Percentiles rank a stretch among this genome's conserved stretches.
Evolutionary conservation across 495 filamentous ascomycete genomes (phyloP).

Genomic region (Penicillium bovifimosum): DNA sequence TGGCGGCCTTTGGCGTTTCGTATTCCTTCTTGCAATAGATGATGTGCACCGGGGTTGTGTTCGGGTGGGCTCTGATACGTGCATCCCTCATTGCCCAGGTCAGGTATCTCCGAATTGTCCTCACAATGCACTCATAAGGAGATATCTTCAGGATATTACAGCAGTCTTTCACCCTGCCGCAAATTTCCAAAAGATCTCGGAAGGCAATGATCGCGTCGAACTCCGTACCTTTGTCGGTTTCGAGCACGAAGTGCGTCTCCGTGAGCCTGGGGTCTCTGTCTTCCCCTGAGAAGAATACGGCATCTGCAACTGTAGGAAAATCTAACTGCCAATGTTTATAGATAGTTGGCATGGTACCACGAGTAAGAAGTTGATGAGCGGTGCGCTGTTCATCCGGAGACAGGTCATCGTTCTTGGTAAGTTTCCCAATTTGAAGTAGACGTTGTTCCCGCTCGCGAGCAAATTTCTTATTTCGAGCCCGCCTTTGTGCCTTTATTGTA

Average conservation of each 20-base stretch:
- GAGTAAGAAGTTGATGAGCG: constrained; percentile 52
- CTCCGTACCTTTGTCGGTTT: constrained; percentile 28
- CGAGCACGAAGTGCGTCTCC: constrained; percentile 44
- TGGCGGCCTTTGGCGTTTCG: constrained; percentile 26
- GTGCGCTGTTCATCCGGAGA: constrained; percentile 44
- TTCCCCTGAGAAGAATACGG: constrained; percentile 42
- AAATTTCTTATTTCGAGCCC: constrained; percentile 15
- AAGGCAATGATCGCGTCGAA: constrained; percentile 40
- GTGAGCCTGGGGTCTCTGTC: constrained; percentile 1
- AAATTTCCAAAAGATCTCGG: constrained; percentile 30
- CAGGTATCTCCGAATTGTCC: constrained; percentile 33
- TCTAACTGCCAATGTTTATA: constrained; percentile 53
- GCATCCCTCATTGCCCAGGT: constrained; percentile 42
- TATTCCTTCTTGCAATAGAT: constrained; percentile 26
- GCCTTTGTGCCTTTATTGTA: too few relatives aligned
- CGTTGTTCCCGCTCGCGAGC: constrained; percentile 27
- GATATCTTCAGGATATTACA: constrained; percentile 19
- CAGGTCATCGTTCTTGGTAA: constrained; percentile 32
- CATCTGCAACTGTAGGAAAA: constrained; percentile 54
- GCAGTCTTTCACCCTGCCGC: constrained; percentile 36
- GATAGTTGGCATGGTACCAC: constrained; percentile 56
- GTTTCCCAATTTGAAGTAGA: constrained; percentile 20
- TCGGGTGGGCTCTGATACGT: constrained; percentile 15
- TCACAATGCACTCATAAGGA: constrained; percentile 30
- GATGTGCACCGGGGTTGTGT: constrained; percentile 28